phyloP scores from a whole-genome alignment of 1,139 yeast species.

The Arxiozyma bovina region DNA sequence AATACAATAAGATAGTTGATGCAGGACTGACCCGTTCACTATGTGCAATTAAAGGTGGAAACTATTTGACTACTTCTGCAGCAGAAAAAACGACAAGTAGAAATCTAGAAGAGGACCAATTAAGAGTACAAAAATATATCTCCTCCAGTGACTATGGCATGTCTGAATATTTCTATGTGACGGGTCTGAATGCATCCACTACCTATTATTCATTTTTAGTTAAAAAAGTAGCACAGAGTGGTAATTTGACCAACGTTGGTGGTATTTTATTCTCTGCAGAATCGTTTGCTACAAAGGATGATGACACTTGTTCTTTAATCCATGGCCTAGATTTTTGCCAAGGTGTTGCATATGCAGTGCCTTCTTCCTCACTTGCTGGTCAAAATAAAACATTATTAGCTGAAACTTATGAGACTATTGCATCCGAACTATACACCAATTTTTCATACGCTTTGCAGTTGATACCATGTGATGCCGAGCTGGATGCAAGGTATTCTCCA shows the following conservation, averaged over 20 bases:
- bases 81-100: slow-evolving; percentile 14
- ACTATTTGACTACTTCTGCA: slow-evolving; percentile 32
- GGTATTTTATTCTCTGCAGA: slow-evolving; percentile 59
- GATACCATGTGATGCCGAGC: slow-evolving; percentile 63
- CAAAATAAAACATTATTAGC: slow-evolving; percentile 31
- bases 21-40: slow-evolving; percentile 46
- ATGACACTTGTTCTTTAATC: slow-evolving; percentile 59
- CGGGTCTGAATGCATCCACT: slow-evolving; percentile 54
- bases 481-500: slow-evolving; percentile 68
- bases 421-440: slow-evolving; percentile 47
- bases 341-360: slow-evolving; percentile 82
- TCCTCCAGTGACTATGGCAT: slow-evolving; percentile 40
- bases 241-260: slow-evolving; percentile 41
- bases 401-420: slow-evolving; percentile 53
- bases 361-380: slow-evolving; percentile 38
- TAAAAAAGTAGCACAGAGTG: slow-evolving; percentile 31
- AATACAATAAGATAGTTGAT: slow-evolving; percentile 34
- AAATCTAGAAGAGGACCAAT: slow-evolving; percentile 9
- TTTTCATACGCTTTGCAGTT: slow-evolving; percentile 72
- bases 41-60: slow-evolving; percentile 55
- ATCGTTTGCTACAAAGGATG: slow-evolving; percentile 50
- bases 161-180: slow-evolving; percentile 53
- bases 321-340: slow-evolving; percentile 69
- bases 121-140: slow-evolving; percentile 33
- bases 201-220: slow-evolving; percentile 59